Evolutionary conservation across 1,139 yeast species (phyloP).

Genomic region (Yamadazyma diddensiae): DNA sequence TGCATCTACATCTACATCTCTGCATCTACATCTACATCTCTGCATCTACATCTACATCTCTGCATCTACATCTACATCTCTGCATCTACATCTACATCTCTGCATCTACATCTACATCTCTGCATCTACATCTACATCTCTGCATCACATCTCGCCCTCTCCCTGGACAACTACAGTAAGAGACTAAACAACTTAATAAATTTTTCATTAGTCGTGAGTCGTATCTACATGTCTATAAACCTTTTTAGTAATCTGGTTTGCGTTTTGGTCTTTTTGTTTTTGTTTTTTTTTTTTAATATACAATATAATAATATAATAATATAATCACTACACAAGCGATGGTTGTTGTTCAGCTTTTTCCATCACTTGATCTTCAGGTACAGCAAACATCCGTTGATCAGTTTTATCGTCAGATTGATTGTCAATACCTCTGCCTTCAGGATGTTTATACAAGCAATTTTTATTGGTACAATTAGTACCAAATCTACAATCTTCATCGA

Average conservation of each 20-base stretch:
- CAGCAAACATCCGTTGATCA: slow-evolving; percentile 68
- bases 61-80: too few species aligned
- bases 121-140: too few species aligned
- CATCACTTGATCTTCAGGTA: slow-evolving; percentile 71
- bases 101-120: too few species aligned
- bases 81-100: too few species aligned
- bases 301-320: slow-evolving; percentile 10
- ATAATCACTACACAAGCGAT: slow-evolving; percentile 7
- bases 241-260: too few species aligned
- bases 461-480: slow-evolving; percentile 70
- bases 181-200: background rate
- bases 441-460: slow-evolving; percentile 73
- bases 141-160: too few species aligned
- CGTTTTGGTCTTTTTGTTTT: slow-evolving; percentile 15
- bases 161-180: too few species aligned
- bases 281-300: slow-evolving; percentile 18
- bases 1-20: too few species aligned
- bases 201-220: slow-evolving; percentile 3
- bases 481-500: slow-evolving; percentile 75
- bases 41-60: too few species aligned
- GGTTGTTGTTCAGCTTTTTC: slow-evolving; percentile 61
- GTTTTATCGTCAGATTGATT: slow-evolving; percentile 24
- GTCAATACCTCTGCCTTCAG: slow-evolving; percentile 57
- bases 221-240: slow-evolving; percentile 1
- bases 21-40: too few species aligned